phyloP scores from a whole-genome alignment of 495 filamentous ascomycete species.

The Lasiosphaeria miniovina region DNA sequence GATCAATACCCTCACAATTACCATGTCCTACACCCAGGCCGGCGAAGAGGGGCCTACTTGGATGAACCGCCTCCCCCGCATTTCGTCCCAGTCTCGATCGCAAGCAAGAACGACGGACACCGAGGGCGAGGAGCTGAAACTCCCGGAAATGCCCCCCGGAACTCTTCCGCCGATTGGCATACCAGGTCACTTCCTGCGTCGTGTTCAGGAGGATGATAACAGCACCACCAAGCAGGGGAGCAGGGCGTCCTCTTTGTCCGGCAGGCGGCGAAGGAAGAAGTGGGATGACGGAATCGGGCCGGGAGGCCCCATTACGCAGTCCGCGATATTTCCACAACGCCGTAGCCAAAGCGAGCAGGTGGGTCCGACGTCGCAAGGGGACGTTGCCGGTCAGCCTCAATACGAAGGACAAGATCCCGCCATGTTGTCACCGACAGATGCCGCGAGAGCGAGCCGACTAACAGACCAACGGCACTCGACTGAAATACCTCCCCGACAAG shows the following conservation, averaged over 20 bases:
- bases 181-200: conserved; percentile 77
- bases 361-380: conserved; percentile 23
- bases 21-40: conserved; percentile 89
- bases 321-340: conserved; percentile 77
- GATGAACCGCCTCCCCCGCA: conserved; percentile 92
- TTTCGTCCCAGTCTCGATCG: conserved; percentile 80
- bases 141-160: conserved; percentile 69
- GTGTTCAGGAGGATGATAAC: conserved; percentile 75
- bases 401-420: conserved; percentile 25
- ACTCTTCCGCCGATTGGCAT: conserved; percentile 72
- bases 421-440: conserved; percentile 24
- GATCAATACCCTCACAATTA: conserved; percentile 94
- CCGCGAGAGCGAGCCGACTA: neutral
- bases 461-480: conserved; percentile 13
- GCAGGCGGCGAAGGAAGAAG: conserved; percentile 61
- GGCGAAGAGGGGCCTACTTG: conserved; percentile 87
- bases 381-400: conserved; percentile 7
- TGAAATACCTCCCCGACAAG: conserved; percentile 3
- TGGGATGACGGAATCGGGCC: conserved; percentile 71
- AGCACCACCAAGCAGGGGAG: conserved; percentile 46
- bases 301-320: conserved; percentile 86
- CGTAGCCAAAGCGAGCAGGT: conserved; percentile 40
- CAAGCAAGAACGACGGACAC: conserved; percentile 70
- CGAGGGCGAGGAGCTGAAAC: conserved; percentile 51
- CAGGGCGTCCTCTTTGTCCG: conserved; percentile 58